These are phyloP conservation scores for Aspergillus japonicus DNA, from an alignment of 2,329 filamentous ascomycete species.

Conservation along the genomic window DNA sequence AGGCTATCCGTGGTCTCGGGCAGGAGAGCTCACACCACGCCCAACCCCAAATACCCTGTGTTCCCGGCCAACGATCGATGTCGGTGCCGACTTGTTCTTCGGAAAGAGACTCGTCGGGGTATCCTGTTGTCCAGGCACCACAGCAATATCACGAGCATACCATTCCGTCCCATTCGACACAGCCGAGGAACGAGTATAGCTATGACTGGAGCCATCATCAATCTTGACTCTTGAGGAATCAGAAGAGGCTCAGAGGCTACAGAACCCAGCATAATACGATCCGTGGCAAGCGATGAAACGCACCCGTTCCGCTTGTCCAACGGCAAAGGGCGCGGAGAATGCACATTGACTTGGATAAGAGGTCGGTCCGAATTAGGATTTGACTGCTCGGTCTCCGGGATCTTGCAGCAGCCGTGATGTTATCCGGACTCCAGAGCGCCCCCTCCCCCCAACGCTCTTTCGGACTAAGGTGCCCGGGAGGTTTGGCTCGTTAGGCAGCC, in stretches of 20 bases:
- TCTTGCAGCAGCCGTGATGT: background rate
- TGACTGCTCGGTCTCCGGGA: background rate
- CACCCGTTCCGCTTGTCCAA: background rate
- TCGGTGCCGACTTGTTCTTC: constrained; percentile 19
- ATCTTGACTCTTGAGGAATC: constrained; percentile 8
- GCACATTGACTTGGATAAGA: background rate
- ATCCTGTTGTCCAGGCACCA: constrained; percentile 14
- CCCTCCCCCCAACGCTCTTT: background rate
- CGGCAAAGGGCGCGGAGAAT: background rate
- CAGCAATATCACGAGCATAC: constrained; percentile 16
- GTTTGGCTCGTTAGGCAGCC: background rate
- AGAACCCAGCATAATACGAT: background rate
- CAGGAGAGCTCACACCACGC: constrained; percentile 15
- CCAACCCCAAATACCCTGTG: constrained; percentile 18
- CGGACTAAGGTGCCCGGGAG: background rate
- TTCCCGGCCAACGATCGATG: constrained; percentile 20
- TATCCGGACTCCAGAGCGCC: background rate
- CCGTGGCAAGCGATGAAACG: background rate
- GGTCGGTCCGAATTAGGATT: background rate
- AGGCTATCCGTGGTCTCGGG: constrained; percentile 13
- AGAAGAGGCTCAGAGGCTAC: background rate
- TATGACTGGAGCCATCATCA: constrained; percentile 21
- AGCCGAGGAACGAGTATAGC: constrained; percentile 13
- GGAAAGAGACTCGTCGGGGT: constrained; percentile 16
- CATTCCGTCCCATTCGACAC: constrained; percentile 12